These are phyloP conservation scores for Colletotrichum liriopes DNA, from an alignment of 2,329 filamentous ascomycete genomes.

Conservation along the genomic window DNA sequence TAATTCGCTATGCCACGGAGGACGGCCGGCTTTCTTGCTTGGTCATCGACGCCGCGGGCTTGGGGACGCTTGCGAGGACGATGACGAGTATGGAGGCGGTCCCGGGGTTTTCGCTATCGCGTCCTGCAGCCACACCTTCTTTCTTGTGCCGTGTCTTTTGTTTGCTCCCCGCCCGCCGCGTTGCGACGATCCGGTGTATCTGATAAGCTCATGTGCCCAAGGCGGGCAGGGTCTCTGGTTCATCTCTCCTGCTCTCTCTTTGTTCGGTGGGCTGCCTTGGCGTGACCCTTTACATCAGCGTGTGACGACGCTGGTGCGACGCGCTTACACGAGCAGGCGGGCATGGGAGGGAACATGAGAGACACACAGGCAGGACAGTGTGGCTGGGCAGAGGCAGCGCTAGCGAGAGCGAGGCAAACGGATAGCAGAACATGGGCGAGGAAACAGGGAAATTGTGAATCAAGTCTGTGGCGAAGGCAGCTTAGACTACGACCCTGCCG, in stretches of 20 bases:
- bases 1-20: not conserved
- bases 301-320: constrained; percentile 8
- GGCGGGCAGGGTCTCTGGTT: not conserved
- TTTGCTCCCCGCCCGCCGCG: not conserved
- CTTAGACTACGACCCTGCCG: not conserved
- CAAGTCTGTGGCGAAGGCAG: constrained; percentile 13
- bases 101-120: not conserved
- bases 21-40: not conserved
- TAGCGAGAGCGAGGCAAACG: not conserved
- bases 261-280: not conserved
- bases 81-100: not conserved
- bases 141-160: not conserved
- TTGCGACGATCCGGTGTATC: not conserved
- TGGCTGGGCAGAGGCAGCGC: not conserved
- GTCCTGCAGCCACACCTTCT: constrained; percentile 40
- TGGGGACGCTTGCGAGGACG: not conserved
- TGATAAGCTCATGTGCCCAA: not conserved
- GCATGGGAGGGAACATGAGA: not conserved
- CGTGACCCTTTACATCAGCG: not conserved
- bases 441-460: constrained; percentile 13
- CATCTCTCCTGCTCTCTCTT: not conserved
- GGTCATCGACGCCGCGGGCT: not conserved
- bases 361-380: not conserved
- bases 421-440: not conserved
- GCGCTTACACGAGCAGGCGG: constrained; percentile 4